These are phyloP conservation scores for Xylaria sp. DNA, from an alignment of 2,329 filamentous ascomycete genomes.

Conservation along the genomic window DNA sequence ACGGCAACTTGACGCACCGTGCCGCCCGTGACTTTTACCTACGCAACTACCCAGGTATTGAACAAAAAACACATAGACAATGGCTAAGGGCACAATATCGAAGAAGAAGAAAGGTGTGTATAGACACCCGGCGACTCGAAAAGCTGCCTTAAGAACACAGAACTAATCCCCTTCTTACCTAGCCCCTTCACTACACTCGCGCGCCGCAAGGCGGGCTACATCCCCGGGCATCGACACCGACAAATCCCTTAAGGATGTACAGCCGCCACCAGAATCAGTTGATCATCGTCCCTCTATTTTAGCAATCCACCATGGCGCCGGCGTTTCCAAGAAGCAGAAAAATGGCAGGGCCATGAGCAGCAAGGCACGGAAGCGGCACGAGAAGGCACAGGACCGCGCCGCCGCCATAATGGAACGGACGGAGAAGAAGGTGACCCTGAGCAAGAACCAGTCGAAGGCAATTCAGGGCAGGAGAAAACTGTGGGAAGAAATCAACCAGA, in stretches of 20 bases:
- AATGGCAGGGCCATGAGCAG: constrained; percentile 66
- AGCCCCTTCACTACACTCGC: constrained; percentile 76
- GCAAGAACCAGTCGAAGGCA: constrained; percentile 59
- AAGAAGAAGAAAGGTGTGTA: constrained; percentile 50
- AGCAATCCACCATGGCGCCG: constrained; percentile 72
- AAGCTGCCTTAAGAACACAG: constrained; percentile 12
- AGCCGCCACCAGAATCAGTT: constrained; percentile 60
- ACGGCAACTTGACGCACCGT: not conserved
- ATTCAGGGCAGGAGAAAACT: constrained; percentile 63
- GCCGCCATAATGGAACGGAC: constrained; percentile 70
- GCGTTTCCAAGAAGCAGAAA: constrained; percentile 75
- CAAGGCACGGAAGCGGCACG: constrained; percentile 66
- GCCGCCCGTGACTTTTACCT: not conserved
- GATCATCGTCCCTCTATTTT: constrained; percentile 73
- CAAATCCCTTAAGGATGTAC: constrained; percentile 73
- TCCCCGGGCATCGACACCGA: constrained; percentile 77
- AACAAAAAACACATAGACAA: constrained; percentile 34
- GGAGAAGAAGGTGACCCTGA: constrained; percentile 65
- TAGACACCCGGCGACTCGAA: not conserved
- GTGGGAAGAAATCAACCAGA: constrained; percentile 70
- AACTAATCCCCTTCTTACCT: constrained; percentile 26
- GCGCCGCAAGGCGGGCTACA: constrained; percentile 77
- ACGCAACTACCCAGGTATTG: not conserved
- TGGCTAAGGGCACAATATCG: constrained; percentile 51
- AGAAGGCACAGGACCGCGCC: constrained; percentile 68